These are phyloP conservation scores for Penicillium crustosum DNA, from an alignment of 2,329 filamentous ascomycete species.

Conservation along the genomic window DNA sequence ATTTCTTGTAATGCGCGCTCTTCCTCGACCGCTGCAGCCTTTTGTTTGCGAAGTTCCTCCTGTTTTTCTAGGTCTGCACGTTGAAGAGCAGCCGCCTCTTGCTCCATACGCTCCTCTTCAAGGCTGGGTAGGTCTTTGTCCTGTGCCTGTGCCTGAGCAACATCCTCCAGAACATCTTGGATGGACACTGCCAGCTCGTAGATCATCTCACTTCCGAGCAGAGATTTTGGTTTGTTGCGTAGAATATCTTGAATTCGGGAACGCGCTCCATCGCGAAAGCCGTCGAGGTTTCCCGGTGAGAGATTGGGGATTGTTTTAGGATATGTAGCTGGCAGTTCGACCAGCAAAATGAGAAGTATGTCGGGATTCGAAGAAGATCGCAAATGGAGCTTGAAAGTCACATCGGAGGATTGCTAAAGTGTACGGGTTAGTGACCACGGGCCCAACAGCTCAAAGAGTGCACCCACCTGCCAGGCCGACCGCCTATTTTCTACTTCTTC, in stretches of 20 bases:
- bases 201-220: constrained; percentile 65
- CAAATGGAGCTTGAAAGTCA: constrained; percentile 76
- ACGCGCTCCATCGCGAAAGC: constrained; percentile 68
- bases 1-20: constrained; percentile 42
- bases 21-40: constrained; percentile 44
- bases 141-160: constrained; percentile 72
- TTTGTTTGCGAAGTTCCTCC: constrained; percentile 49
- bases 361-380: constrained; percentile 72
- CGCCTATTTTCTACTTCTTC: constrained; percentile 67
- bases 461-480: constrained; percentile 77
- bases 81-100: constrained; percentile 69
- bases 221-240: constrained; percentile 65
- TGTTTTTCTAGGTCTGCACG: constrained; percentile 51
- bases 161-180: constrained; percentile 76
- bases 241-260: constrained; percentile 71
- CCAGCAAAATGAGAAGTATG: constrained; percentile 68
- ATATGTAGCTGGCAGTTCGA: constrained; percentile 85
- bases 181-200: constrained; percentile 61
- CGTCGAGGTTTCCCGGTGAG: constrained; percentile 62
- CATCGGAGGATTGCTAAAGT: constrained; percentile 69
- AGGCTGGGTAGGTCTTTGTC: constrained; percentile 78
- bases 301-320: constrained; percentile 78
- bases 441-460: constrained; percentile 7
- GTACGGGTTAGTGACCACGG: constrained; percentile 5
- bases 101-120: constrained; percentile 81